Percentiles rank a stretch among this genome's conserved stretches.
These are phyloP conservation scores for Trichoderma sp. DNA, from an alignment of 2,329 filamentous ascomycete species.

Conservation along the genomic window DNA sequence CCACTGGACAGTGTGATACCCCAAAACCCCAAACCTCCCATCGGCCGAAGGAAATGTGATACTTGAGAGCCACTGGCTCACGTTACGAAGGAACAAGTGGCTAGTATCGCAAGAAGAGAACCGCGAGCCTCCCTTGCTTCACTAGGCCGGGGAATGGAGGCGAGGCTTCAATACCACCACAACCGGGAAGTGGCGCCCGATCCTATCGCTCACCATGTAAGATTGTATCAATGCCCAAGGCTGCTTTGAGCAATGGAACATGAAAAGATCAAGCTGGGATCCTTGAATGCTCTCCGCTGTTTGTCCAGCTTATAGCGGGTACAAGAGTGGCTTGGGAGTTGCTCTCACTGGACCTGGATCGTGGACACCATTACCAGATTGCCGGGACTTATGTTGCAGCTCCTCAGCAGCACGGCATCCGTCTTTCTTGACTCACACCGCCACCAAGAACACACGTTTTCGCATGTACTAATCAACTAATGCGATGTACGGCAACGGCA, in stretches of 20 bases:
- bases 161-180: background rate
- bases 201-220: background rate
- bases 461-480: background rate
- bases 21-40: background rate
- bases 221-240: background rate
- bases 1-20: background rate
- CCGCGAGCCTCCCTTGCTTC: conserved; percentile 4
- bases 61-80: background rate
- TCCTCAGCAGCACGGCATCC: conserved; percentile 17
- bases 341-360: conserved; percentile 5
- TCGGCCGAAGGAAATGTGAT: background rate
- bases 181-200: background rate
- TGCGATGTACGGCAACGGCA: background rate
- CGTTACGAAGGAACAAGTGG: background rate
- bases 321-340: conserved; percentile 3
- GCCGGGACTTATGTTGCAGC: conserved; percentile 23
- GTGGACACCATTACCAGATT: conserved; percentile 24
- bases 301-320: background rate
- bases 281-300: background rate
- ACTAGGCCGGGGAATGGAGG: background rate
- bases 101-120: background rate
- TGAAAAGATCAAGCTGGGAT: background rate
- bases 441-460: background rate
- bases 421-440: conserved; percentile 13
- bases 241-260: background rate